phyloP scores from a whole-genome alignment of 2,329 filamentous ascomycete species.

The Penicillium sp. region DNA sequence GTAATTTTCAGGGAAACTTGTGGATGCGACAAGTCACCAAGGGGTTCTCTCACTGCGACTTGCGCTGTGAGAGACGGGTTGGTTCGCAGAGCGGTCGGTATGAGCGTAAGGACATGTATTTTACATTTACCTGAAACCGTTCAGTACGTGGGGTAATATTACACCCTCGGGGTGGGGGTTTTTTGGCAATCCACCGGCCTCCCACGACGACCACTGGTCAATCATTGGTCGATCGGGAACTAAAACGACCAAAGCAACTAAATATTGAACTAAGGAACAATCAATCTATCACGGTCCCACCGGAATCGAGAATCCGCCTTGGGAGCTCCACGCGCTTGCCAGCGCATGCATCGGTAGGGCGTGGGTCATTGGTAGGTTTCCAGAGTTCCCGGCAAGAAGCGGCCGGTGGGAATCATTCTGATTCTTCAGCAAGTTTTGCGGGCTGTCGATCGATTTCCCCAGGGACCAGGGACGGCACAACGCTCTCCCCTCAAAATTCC shows the following conservation, averaged over 20 bases:
- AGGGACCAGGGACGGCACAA: neutral
- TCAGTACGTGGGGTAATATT: neutral
- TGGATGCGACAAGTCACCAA: neutral
- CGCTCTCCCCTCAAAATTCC: constrained; percentile 5
- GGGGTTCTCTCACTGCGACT: neutral
- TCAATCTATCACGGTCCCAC: neutral
- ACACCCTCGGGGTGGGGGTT: neutral
- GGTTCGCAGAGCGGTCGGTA: neutral
- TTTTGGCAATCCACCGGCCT: neutral
- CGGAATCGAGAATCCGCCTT: neutral
- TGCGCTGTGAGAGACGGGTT: neutral
- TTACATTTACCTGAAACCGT: neutral
- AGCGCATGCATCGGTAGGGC: constrained; percentile 19
- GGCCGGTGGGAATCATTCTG: neutral
- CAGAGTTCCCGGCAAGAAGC: neutral
- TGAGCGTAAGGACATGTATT: neutral
- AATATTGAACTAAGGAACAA: neutral
- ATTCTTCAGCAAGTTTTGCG: neutral
- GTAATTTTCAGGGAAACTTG: neutral
- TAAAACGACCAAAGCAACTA: neutral
- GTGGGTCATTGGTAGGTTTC: constrained; percentile 22
- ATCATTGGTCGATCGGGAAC: neutral
- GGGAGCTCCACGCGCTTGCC: constrained; percentile 16
- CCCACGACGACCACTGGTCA: no score
- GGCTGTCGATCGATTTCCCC: neutral